These are phyloP conservation scores for Pleurotus eryngii DNA, from an alignment of 768 basidiomycete species.

Conservation along the genomic window DNA sequence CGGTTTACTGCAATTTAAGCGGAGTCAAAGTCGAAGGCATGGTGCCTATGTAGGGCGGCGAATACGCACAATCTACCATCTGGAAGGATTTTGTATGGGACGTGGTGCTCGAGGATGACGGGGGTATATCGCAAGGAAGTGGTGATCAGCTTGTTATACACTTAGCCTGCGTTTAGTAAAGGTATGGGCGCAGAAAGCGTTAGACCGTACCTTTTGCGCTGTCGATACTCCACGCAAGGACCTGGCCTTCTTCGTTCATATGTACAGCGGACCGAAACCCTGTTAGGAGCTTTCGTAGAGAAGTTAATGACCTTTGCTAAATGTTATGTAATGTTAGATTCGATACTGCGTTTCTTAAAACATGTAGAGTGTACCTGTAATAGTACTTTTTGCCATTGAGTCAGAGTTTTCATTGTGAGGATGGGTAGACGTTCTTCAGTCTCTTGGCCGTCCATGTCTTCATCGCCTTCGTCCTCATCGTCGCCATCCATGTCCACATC, in stretches of 20 bases:
- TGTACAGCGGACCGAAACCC: conserved; percentile 91
- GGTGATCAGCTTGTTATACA: conserved; percentile 91
- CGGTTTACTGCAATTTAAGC: conserved; percentile 60
- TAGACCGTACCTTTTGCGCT: conserved; percentile 60
- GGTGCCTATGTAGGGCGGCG: neutral
- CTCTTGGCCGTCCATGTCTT: conserved; percentile 39
- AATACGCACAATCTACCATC: conserved; percentile 81
- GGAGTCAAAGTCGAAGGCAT: conserved; percentile 4
- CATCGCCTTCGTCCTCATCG: conserved; percentile 44
- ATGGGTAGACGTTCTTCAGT: conserved; percentile 51
- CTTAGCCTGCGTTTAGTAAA: conserved; percentile 34
- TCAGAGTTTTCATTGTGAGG: conserved; percentile 67
- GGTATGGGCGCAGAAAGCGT: neutral
- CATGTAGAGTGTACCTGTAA: conserved; percentile 53
- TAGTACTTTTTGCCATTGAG: conserved; percentile 85
- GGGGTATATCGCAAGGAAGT: conserved; percentile 91
- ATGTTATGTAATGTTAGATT: too few species aligned
- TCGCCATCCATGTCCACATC: conserved; percentile 31
- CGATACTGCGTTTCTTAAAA: too few species aligned
- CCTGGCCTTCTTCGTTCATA: conserved; percentile 82
- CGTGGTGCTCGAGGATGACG: conserved; percentile 80
- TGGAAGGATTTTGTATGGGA: conserved; percentile 78
- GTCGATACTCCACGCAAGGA: conserved; percentile 85
- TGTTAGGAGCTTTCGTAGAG: conserved; percentile 77
- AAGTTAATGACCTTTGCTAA: conserved; percentile 82